These are phyloP conservation scores for Aspergillus heteromorphus DNA, from an alignment of 495 filamentous ascomycete species.

Conservation along the genomic window DNA sequence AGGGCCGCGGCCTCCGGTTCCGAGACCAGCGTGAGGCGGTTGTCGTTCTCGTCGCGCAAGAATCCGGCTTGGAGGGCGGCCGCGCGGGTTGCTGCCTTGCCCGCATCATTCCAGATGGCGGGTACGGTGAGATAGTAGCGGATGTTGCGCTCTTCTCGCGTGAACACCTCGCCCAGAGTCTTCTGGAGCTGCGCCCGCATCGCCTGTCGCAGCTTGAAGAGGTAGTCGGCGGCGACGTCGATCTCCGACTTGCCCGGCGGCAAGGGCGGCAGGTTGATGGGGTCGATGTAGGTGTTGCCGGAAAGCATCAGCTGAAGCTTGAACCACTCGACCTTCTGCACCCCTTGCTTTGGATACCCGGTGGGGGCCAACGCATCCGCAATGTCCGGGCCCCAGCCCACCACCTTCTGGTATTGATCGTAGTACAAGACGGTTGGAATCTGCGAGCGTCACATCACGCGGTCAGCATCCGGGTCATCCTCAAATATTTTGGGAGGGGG, in stretches of 20 bases:
- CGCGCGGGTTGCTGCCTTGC: constrained; percentile 70
- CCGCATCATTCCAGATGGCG: constrained; percentile 78
- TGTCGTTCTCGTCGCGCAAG: constrained; percentile 71
- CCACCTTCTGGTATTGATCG: constrained; percentile 76
- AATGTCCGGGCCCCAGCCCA: constrained; percentile 77
- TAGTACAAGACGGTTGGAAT: constrained; percentile 80
- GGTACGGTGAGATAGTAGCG: constrained; percentile 72
- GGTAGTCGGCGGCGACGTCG: constrained; percentile 74
- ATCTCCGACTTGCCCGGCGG: constrained; percentile 76
- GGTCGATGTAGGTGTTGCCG: constrained; percentile 77
- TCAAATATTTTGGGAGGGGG: not conserved
- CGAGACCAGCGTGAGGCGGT: constrained; percentile 66
- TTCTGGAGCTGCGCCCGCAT: constrained; percentile 73
- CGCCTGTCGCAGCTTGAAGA: constrained; percentile 72
- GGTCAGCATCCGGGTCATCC: constrained; percentile 4
- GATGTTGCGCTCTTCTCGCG: constrained; percentile 73
- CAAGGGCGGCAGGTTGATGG: constrained; percentile 72
- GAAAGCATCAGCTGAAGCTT: constrained; percentile 78
- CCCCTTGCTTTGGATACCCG: constrained; percentile 72
- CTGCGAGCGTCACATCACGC: constrained; percentile 29
- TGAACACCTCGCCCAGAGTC: constrained; percentile 70
- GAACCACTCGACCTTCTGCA: constrained; percentile 83
- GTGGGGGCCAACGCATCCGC: constrained; percentile 73
- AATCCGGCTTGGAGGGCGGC: constrained; percentile 75
- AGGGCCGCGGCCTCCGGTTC: constrained; percentile 74